Conservation (phyloP, 177 flowering plant species). For the Vitis hybrid region DNA sequence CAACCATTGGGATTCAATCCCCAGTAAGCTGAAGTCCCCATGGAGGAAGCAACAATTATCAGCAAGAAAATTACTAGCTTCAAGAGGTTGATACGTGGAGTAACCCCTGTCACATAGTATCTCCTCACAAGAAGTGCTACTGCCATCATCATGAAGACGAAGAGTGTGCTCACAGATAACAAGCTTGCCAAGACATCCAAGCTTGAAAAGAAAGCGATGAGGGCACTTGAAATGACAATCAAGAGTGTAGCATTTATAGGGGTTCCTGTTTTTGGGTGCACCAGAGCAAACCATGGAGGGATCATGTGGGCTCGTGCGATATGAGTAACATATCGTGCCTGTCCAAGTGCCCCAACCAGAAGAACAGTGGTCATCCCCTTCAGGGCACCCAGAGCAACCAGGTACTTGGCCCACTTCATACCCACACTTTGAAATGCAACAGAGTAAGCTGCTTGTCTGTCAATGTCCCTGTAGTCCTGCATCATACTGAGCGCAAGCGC, state of each 20-base stretch:
- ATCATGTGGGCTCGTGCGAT: conserved; percentile 65
- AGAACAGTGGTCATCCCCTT: conserved; percentile 67
- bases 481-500: conserved; percentile 48
- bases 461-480: conserved; percentile 53
- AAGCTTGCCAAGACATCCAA: conserved; percentile 48
- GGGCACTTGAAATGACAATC: conserved; percentile 27
- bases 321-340: conserved; percentile 55
- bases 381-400: conserved; percentile 55
- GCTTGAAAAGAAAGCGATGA: conserved; percentile 51
- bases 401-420: conserved; percentile 62
- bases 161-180: conserved; percentile 55
- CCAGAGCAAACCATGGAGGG: conserved; percentile 58
- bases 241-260: conserved; percentile 61
- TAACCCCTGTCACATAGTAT: conserved; percentile 44
- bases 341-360: conserved; percentile 52
- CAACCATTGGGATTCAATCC: conserved; percentile 36
- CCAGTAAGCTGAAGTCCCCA: conserved; percentile 53
- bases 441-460: conserved; percentile 45
- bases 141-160: conserved; percentile 61
- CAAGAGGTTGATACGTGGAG: conserved; percentile 24
- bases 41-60: conserved; percentile 45
- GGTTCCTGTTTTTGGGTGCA: conserved; percentile 55
- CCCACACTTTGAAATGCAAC: conserved; percentile 54
- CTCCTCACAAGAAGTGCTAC: conserved; percentile 59
- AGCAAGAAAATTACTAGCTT: conserved; percentile 36